Base-by-base conservation (phyloP, 2,329 filamentous ascomycete genomes). In the Diaporthe nobilis region DNA sequence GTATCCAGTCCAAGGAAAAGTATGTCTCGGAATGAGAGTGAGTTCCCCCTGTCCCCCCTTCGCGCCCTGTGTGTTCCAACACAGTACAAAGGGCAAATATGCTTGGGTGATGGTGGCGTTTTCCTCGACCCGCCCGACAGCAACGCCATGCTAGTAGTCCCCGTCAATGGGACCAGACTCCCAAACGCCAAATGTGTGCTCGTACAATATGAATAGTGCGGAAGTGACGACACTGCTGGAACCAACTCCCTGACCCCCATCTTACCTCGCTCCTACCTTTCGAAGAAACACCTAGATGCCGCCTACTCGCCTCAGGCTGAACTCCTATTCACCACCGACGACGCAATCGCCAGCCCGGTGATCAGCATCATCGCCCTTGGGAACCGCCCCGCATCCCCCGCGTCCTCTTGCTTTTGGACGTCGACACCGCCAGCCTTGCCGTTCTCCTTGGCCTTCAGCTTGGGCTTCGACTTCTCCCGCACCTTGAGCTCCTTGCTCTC, bases 361-460 rank as follows among this genome's bases (percentile, higher is more conserved):
- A 83, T 78, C 63, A 82, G 57, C 78, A 82, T 78, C 77, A 82
- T 79, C 70, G 84, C 78, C 25, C 79, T 73, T 0, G 81, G 80
- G 42, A 83, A 72, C 9, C 74, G 31, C 39, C 72, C 57, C 6
- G 70, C 63, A 10, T 39, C 67, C 6, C n/a, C 71, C 0, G 42
- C 73, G 20, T 71, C 68, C 34, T 74, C 63, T 17, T 37, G 61
- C 6, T 39, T 61, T 44, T 28, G 25, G 61, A 20, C 51, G 22
- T 22, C 49, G 25, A 34, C 37, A n/a, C 49, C 42, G 17, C 57
- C 47, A 28, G 47, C 25, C n/a, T 47, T 73, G 49, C 44, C 42
- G 2, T 57, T 34, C 44, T 55, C 58, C 28, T 57, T 71, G 44
- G 20, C 55, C 53, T 53, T 68, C 17, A 15, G 34, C 68, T 61